Conservation (phyloP, 2,329 filamentous ascomycete genomes). For the Ophiostoma triangulosporum region DNA sequence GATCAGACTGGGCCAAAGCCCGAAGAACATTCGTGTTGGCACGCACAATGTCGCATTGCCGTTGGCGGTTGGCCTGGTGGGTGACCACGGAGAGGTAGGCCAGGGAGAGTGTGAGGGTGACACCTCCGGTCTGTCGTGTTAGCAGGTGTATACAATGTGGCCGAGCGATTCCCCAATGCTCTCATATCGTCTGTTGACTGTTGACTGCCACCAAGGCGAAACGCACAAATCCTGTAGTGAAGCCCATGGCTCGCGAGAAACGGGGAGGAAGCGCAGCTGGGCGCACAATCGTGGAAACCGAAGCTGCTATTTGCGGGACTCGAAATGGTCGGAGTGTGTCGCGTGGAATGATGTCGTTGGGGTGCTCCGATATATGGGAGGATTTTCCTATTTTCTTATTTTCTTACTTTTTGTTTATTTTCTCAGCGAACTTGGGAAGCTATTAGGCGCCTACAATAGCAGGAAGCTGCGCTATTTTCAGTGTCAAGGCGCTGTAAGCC, state of each 20-base stretch:
- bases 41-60: conserved; percentile 42
- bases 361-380: background rate
- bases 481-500: background rate
- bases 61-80: conserved; percentile 53
- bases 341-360: conserved; percentile 2
- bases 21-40: conserved; percentile 42
- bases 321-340: background rate
- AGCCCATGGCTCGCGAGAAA: conserved; percentile 43
- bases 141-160: background rate
- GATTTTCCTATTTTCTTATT: background rate
- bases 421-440: background rate
- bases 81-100: conserved; percentile 59
- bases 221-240: conserved; percentile 57
- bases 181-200: no score
- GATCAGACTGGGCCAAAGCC: conserved; percentile 28
- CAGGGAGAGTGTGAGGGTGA: conserved; percentile 59
- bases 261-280: background rate
- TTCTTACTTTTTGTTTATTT: background rate
- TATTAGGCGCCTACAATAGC: no score
- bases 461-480: conserved; percentile 7
- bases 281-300: background rate
- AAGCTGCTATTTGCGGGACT: background rate
- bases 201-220: no score
- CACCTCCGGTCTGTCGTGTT: conserved; percentile 50
- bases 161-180: no score